Percentiles rank a stretch among this genome's conserved stretches.
These are phyloP conservation scores for Aspergillus pseudoglaucus DNA, from an alignment of 2,329 filamentous ascomycete genomes.

Conservation along the genomic window DNA sequence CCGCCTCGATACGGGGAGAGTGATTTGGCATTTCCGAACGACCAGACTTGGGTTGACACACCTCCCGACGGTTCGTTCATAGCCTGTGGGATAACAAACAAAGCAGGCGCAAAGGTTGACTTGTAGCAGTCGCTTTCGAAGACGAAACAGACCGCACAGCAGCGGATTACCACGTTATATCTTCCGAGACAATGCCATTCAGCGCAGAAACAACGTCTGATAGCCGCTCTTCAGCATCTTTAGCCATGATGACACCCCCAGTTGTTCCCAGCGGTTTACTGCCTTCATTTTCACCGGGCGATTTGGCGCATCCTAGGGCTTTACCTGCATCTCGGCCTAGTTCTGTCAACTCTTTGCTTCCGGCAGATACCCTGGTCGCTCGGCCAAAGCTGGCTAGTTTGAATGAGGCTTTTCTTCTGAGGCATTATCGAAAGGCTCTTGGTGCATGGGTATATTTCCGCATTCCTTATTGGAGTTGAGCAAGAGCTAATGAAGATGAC, in stretches of 20 bases:
- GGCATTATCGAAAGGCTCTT: conserved; percentile 27
- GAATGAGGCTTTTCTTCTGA: conserved; percentile 28
- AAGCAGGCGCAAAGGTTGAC: background rate
- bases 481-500: conserved; percentile 5
- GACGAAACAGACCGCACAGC: conserved; percentile 31
- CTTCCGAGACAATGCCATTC: conserved; percentile 11
- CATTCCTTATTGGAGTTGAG: too few relatives aligned
- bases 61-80: conserved; percentile 22
- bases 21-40: conserved; percentile 26
- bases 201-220: conserved; percentile 18
- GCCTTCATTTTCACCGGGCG: conserved; percentile 7
- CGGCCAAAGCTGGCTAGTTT: conserved; percentile 20
- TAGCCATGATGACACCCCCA: conserved; percentile 16
- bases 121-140: conserved; percentile 25
- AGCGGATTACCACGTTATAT: conserved; percentile 27
- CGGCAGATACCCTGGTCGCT: conserved; percentile 14
- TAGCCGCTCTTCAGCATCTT: conserved; percentile 19
- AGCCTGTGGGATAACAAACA: background rate
- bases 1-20: conserved; percentile 31
- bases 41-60: conserved; percentile 28
- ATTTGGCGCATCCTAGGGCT: conserved; percentile 3
- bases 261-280: conserved; percentile 5
- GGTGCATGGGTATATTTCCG: conserved; percentile 18
- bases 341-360: conserved; percentile 13
- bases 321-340: conserved; percentile 11